These are phyloP conservation scores for Acorus gramineus DNA, from an alignment of 106 monocot genomes.

Conservation along the genomic window DNA sequence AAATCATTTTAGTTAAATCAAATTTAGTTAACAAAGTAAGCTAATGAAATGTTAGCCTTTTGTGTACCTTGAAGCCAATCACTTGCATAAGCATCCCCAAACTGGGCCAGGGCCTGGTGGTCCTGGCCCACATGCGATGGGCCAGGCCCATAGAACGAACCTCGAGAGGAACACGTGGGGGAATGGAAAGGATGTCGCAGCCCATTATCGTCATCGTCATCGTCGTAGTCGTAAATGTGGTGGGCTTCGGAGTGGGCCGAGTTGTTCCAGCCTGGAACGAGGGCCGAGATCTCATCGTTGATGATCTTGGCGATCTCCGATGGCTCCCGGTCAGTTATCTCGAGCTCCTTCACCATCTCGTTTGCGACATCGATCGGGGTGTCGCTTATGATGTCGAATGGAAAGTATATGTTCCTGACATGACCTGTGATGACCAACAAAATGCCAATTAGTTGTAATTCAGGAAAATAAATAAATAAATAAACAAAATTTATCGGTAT, in stretches of 20 bases:
- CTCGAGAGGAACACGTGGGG: conserved; percentile 59
- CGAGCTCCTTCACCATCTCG: conserved; percentile 97
- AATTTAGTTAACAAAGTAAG: too few species aligned
- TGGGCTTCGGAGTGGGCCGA: background rate
- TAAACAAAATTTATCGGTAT: too few species aligned
- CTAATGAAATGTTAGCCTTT: too few species aligned
- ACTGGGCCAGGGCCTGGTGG: too few species aligned
- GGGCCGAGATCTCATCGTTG: conserved; percentile 42
- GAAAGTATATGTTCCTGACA: conserved; percentile 81
- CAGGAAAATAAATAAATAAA: too few species aligned
- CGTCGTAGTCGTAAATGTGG: conserved; percentile 33
- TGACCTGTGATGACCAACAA: conserved; percentile 24
- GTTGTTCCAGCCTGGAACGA: conserved; percentile 62
- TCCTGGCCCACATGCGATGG: conserved; percentile 8
- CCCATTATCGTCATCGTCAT: conserved; percentile 31
- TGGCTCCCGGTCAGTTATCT: conserved; percentile 61
- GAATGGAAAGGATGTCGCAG: conserved; percentile 34
- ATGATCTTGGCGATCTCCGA: conserved; percentile 76
- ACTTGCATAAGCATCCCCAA: background rate
- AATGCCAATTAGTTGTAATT: background rate
- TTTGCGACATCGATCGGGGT: conserved; percentile 76
- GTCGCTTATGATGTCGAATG: conserved; percentile 76
- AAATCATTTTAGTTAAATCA: too few species aligned
- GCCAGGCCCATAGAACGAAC: conserved; percentile 19
- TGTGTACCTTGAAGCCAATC: conserved; percentile 50